Evolutionary conservation across 1,139 yeast genomes (phyloP).

Genomic region (Torulaspora pretoriensis): DNA sequence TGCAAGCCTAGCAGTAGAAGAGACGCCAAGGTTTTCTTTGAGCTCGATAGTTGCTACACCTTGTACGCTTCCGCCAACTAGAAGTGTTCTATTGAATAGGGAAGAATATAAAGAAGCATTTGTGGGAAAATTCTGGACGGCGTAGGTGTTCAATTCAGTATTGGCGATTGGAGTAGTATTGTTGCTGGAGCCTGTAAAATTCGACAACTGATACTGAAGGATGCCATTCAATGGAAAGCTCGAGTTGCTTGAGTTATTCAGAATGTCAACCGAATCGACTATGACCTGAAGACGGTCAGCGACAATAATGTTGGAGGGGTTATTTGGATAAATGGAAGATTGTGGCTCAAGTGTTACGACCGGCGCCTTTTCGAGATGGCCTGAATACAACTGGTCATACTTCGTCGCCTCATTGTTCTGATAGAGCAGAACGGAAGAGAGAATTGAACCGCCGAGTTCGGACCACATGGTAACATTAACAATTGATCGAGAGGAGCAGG

Average conservation of each 20-base stretch:
- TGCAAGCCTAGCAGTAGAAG: conserved; percentile 11
- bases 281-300: conserved; percentile 66
- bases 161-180: conserved; percentile 51
- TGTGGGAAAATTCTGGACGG: conserved; percentile 43
- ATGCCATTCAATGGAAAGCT: conserved; percentile 56
- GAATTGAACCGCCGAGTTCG: conserved; percentile 39
- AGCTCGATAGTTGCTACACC: conserved; percentile 25
- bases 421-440: conserved; percentile 46
- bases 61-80: conserved; percentile 27
- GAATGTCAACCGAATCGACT: conserved; percentile 49
- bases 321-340: conserved; percentile 34
- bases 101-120: conserved; percentile 31
- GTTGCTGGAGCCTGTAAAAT: conserved; percentile 49
- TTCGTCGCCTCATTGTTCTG: conserved; percentile 80
- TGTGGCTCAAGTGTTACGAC: conserved; percentile 46
- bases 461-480: conserved; percentile 69
- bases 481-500: conserved; percentile 69
- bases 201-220: conserved; percentile 73
- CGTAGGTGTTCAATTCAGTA: conserved; percentile 62
- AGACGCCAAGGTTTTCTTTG: conserved; percentile 15
- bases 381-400: conserved; percentile 72
- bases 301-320: conserved; percentile 48
- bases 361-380: conserved; percentile 61
- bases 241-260: conserved; percentile 37
- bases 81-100: conserved; percentile 23